A percentile compares a stretch with the other conserved stretches of the same genome.
Conservation (phyloP, 208 protist genomes). For the Angomonas deanei region DNA sequence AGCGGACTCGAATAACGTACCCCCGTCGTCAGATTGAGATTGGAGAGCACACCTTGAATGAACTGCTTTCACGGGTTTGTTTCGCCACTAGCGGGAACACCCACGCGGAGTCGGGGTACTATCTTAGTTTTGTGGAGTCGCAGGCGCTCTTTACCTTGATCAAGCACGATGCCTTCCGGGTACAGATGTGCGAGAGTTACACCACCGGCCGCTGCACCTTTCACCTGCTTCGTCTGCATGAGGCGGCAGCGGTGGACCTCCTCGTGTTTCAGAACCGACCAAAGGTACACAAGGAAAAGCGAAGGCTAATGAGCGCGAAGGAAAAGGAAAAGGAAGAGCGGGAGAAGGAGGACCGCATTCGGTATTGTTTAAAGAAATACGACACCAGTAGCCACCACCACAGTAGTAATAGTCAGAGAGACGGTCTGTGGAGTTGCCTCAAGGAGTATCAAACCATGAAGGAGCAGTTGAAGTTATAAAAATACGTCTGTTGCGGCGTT, state of each 20-base stretch:
- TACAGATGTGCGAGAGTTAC: neutral
- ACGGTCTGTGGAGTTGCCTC: neutral
- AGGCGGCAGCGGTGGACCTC: neutral
- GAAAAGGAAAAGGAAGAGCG: neutral
- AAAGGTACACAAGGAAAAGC: no score
- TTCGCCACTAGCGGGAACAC: neutral
- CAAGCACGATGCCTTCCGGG: neutral
- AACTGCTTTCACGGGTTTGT: neutral
- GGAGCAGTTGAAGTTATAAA: no score
- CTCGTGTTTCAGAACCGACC: neutral
- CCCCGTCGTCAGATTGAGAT: no score
- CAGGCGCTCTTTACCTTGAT: neutral
- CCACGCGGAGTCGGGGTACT: neutral
- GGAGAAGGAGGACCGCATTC: neutral
- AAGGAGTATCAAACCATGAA: no score
- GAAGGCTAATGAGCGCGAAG: no score
- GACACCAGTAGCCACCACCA: neutral
- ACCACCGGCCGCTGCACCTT: neutral
- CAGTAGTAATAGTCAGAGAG: neutral
- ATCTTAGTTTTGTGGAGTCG: neutral
- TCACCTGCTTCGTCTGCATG: neutral
- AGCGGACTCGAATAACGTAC: no score
- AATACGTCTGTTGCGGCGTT: no score
- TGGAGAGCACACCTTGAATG: neutral
- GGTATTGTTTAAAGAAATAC: neutral